Evolutionary conservation across 768 basidiomycete species (phyloP), one percentile per base, ranked within the genome.

Genomic region (Hypholoma fasciculare): DNA sequence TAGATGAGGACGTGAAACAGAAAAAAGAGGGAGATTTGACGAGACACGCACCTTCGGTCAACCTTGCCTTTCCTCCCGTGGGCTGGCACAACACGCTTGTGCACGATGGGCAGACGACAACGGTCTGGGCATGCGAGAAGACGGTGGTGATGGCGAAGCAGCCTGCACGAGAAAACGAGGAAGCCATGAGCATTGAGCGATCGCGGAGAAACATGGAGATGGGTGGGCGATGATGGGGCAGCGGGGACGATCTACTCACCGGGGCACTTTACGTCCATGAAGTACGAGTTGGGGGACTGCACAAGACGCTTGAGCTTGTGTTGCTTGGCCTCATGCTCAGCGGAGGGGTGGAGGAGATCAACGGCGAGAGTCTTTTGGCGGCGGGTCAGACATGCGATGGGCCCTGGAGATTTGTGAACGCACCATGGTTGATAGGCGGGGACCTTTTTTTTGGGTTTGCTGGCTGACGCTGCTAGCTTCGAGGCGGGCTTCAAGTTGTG

Each of bases 291-390:
- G 64, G 97, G 97, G 53, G 89, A 89, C 79, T 98, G 97, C 67
- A 99, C 97, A 68, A 98, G 89, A 74, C 95, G 90, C 86, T 99
- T 98, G 76, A 98, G 92, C 85, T 98, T 98, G 90, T 98, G 96
- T 76, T 87, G 89, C 76, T 82, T 88, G 76, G 80, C 88, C 80
- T 96, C 92, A 67, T 85, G 76, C 74, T 94, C 92, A 65, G 85
- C 76, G 59, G 94, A 90, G 67, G 94, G 96, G 88, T 98, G 92
- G 75, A 98, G 89, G 75, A 99, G 90, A 79, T 99, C 97, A 74
- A 97, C 75, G 75, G 94, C 94, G 81, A 98, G 94, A 85, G 93
- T 84, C 96, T 96, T 60, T 53, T 49, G 55, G 30, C 7, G 30
- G 49, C 49, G n/a, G 40, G 56, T 58, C 49, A 46, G 47, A 50